Evolutionary conservation across 2,329 filamentous ascomycete species (phyloP).

Genomic region (Aureobasidium namibiae): DNA sequence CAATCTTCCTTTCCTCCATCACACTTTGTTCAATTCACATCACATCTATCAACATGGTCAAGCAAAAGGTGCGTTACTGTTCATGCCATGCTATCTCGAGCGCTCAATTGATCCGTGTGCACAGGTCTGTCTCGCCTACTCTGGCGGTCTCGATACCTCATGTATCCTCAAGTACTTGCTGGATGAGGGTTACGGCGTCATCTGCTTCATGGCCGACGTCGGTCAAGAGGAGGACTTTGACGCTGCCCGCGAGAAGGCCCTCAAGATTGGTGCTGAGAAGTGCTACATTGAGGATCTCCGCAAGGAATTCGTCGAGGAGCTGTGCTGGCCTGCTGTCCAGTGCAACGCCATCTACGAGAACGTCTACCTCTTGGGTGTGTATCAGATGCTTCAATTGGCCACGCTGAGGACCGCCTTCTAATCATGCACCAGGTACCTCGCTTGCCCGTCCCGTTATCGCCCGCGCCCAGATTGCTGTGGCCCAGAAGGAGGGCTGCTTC

Average conservation of each 20-base stretch:
- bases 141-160: slow-evolving; percentile 52
- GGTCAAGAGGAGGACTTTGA: slow-evolving; percentile 58
- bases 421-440: slow-evolving; percentile 22
- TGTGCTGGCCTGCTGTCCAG: slow-evolving; percentile 72
- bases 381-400: slow-evolving; percentile 12
- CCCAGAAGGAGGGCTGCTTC: slow-evolving; percentile 52
- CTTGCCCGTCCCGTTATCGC: slow-evolving; percentile 65
- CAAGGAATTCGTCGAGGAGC: slow-evolving; percentile 66
- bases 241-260: slow-evolving; percentile 63
- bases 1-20: neutral
- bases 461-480: slow-evolving; percentile 56
- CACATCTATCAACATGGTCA: slow-evolving; percentile 13
- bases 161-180: slow-evolving; percentile 43
- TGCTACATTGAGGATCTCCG: slow-evolving; percentile 58
- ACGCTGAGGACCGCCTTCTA: slow-evolving; percentile 15
- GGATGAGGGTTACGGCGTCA: slow-evolving; percentile 53
- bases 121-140: slow-evolving; percentile 41
- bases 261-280: slow-evolving; percentile 59
- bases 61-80: slow-evolving; percentile 14
- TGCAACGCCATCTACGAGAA: slow-evolving; percentile 40
- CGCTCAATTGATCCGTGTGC: neutral
- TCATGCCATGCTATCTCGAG: neutral
- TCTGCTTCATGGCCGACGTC: slow-evolving; percentile 63
- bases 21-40: neutral
- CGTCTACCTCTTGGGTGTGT: slow-evolving; percentile 47